Evolutionary conservation across 2,329 filamentous ascomycete species (phyloP).

Genomic region (Cylindrodendrum hubeiense): DNA sequence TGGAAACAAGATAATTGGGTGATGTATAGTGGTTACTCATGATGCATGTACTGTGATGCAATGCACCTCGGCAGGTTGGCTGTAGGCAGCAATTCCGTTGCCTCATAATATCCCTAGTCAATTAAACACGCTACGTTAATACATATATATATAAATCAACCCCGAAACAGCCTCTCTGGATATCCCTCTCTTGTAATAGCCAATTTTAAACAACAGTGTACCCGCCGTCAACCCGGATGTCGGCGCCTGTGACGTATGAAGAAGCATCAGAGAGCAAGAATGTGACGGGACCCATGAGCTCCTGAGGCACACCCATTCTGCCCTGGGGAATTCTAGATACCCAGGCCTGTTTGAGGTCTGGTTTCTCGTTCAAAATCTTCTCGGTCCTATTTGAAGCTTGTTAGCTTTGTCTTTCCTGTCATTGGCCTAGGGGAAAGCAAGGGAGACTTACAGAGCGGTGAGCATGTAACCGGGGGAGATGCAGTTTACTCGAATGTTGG

Average conservation of each 20-base stretch:
- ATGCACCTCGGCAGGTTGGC: no score
- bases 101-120: no score
- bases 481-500: constrained; percentile 91
- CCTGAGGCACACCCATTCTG: constrained; percentile 91
- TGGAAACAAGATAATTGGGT: no score
- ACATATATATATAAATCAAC: no score
- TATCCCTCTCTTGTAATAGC: not conserved
- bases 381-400: constrained; percentile 75
- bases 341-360: constrained; percentile 92
- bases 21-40: no score
- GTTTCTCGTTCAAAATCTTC: constrained; percentile 95
- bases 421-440: not conserved
- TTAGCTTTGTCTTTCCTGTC: not conserved
- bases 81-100: no score
- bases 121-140: no score
- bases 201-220: constrained; percentile 78
- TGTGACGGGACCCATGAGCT: constrained; percentile 92
- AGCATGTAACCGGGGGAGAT: constrained; percentile 97
- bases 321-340: constrained; percentile 90
- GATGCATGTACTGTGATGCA: no score
- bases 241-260: constrained; percentile 77
- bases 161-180: no score
- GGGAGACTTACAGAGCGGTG: constrained; percentile 80
- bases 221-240: constrained; percentile 85
- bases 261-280: constrained; percentile 86